Evolutionary conservation across 78 protist genomes (phyloP).

Genomic region (Protostelium mycophagum): DNA sequence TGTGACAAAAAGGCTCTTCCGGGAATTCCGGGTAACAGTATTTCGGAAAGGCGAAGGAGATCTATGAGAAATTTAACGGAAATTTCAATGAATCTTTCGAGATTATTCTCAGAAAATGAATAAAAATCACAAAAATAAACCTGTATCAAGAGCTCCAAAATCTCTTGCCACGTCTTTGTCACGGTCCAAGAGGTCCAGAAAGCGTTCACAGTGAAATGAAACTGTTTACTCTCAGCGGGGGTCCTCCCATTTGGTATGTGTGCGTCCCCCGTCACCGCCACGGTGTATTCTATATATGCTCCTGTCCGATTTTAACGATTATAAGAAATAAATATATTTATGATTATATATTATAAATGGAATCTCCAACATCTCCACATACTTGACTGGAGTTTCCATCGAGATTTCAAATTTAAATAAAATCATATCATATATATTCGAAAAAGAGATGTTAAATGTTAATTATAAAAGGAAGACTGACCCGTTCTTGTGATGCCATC

Average conservation of each 20-base stretch:
- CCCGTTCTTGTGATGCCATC: not conserved
- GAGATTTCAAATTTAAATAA: too few relatives aligned
- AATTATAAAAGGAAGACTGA: not conserved
- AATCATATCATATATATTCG: too few relatives aligned
- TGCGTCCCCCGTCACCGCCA: not conserved
- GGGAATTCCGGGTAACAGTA: not conserved
- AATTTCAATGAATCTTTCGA: not conserved
- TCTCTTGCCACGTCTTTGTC: not conserved
- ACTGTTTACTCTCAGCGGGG: not conserved
- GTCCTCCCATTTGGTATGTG: not conserved
- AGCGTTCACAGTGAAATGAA: not conserved
- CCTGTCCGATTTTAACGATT: too few relatives aligned
- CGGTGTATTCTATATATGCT: not conserved
- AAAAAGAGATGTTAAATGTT: too few relatives aligned
- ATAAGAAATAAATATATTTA: too few relatives aligned
- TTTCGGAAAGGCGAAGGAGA: not conserved
- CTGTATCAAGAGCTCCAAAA: not conserved
- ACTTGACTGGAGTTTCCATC: too few relatives aligned
- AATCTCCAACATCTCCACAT: too few relatives aligned
- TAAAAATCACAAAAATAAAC: too few relatives aligned
- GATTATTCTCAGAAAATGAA: too few relatives aligned
- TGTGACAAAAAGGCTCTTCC: not conserved
- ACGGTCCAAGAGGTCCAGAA: not conserved
- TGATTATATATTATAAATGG: too few relatives aligned
- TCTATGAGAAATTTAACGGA: not conserved